Evolutionary conservation across 2,329 filamentous ascomycete species (phyloP).

Genomic region (Pyricularia sp.): DNA sequence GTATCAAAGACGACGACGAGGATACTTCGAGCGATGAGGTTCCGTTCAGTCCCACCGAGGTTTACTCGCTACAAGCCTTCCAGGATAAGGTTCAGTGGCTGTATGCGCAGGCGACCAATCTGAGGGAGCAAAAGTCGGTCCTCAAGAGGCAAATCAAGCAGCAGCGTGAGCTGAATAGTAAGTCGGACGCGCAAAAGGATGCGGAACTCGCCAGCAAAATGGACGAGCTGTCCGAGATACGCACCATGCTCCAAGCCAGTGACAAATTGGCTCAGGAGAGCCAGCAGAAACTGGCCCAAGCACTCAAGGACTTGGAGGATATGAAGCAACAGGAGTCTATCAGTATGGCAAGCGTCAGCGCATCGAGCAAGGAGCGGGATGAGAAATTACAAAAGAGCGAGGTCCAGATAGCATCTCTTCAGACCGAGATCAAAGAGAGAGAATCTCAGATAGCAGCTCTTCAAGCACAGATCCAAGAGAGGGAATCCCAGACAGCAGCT

Average conservation of each 20-base stretch:
- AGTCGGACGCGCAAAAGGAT: constrained; percentile 66
- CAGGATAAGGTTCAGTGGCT: constrained; percentile 70
- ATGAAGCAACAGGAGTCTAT: constrained; percentile 12
- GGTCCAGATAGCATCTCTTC: not conserved
- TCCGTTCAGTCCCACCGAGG: constrained; percentile 42
- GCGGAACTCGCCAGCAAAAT: constrained; percentile 50
- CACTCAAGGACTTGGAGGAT: constrained; percentile 37
- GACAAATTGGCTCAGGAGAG: constrained; percentile 26
- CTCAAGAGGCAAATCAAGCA: constrained; percentile 90
- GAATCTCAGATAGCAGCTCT: not conserved
- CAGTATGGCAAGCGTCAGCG: constrained; percentile 7
- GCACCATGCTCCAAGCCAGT: constrained; percentile 18
- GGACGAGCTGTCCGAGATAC: constrained; percentile 40
- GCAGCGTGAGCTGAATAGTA: constrained; percentile 84
- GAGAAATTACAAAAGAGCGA: not conserved
- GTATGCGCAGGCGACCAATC: constrained; percentile 62
- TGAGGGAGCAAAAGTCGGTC: constrained; percentile 83
- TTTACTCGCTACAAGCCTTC: constrained; percentile 69
- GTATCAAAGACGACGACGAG: constrained; percentile 48
- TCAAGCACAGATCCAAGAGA: not conserved
- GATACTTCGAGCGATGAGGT: constrained; percentile 53
- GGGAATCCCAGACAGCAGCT: not conserved
- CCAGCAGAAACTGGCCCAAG: constrained; percentile 39
- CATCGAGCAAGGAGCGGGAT: not conserved
- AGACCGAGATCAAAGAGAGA: not conserved